Evolutionary conservation across 2,329 filamentous ascomycete species (phyloP), one percentile per base, ranked within the genome.

Genomic region (Chalaropsis ovoidea): DNA sequence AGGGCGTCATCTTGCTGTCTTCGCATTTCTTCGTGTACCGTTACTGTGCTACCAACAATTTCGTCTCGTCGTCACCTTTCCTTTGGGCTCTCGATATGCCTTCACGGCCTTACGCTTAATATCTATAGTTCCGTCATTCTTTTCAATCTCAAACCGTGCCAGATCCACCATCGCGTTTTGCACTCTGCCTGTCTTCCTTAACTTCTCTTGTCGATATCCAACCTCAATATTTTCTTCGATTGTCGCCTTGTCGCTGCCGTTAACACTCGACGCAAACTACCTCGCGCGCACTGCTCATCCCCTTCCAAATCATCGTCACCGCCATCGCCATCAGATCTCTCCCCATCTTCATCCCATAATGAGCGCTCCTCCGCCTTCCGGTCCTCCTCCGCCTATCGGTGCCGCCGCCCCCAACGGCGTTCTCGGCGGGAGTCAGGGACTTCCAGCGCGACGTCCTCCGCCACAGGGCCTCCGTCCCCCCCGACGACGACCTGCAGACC

Each of bases 341-440:
- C n/a, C 35, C 61, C 8, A 22, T 43, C 19, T 6, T 27, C 35
- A 19, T 27, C 27, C 22, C 69, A 73, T 61, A n/a, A 81, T 81
- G 80, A 80, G 76, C 71, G 76, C 75, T 49, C 75, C 75, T 58
- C 75, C 75, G 10, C 70, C 76, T 35, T 73, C 73, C 39, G 68
- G 70, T 67, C 71, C 66, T 49, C 43, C 62, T 35, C 49, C 61
- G 19, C 70, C 49, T 43, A 76, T 75, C 70, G 75, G 74, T 65
- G 67, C 70, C 61, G 70, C 73, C n/a, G 24, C 64, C 24, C 19
- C 63, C n/a, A 60, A 64, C 24, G 19, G 60, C 19, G 27, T 49
- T 49, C 45, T 31, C 19, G 56, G 22, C 7, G 47, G 45, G 15
- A n/a, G 35, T 17, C 67, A 63, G 27, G 61, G 52, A 10, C 67